Percentiles rank a stretch among this genome's conserved stretches.
Conservation (phyloP, 176 grass and related monocot genomes). For the Saccharum officinarum region DNA sequence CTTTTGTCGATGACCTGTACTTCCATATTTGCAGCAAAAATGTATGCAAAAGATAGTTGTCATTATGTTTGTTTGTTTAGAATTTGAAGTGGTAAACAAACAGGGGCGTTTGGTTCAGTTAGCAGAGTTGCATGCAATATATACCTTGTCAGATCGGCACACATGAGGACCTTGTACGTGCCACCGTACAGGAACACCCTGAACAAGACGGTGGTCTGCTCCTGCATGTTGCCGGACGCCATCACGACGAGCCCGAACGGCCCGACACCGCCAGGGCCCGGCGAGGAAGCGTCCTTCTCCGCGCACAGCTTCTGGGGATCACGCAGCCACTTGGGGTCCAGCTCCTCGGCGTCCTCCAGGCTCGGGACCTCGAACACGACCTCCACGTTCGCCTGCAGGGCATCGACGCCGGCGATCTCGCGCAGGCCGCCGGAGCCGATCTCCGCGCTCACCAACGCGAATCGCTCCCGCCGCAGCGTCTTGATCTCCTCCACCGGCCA, state of each 20-base stretch:
- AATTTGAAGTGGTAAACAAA: not conserved
- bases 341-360: conserved; percentile 43
- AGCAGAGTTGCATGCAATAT: no score
- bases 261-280: conserved; percentile 48
- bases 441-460: conserved; percentile 17
- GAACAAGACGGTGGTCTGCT: conserved; percentile 60
- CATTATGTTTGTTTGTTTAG: not conserved
- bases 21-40: not conserved
- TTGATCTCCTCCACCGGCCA: conserved; percentile 71
- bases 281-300: conserved; percentile 27
- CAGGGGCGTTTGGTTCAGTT: no score
- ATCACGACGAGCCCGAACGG: conserved; percentile 58
- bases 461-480: conserved; percentile 36
- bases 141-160: conserved; percentile 58
- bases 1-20: conserved; percentile 50
- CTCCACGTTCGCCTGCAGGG: conserved; percentile 63
- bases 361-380: conserved; percentile 49
- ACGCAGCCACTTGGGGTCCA: conserved; percentile 40
- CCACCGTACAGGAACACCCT: conserved; percentile 38
- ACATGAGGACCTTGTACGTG: conserved; percentile 59
- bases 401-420: conserved; percentile 47
- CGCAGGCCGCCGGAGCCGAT: conserved; percentile 22
- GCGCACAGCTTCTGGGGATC: conserved; percentile 46
- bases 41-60: not conserved
- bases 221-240: conserved; percentile 45